These are phyloP conservation scores for Phytopythium kandeliae DNA, from an alignment of 352 stramenopile genomes.

Conservation along the genomic window DNA sequence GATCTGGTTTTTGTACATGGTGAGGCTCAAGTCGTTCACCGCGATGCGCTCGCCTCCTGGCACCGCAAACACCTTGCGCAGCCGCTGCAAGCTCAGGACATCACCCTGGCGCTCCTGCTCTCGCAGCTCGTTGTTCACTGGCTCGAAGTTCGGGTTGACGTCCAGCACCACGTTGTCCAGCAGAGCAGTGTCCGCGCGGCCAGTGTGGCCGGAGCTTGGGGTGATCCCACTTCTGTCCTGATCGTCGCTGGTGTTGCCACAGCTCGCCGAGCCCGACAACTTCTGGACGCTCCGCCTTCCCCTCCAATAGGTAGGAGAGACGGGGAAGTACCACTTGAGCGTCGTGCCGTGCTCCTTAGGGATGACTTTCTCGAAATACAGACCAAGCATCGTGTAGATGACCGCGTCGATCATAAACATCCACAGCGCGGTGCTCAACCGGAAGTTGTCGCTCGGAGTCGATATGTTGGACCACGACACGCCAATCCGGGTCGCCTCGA, in stretches of 20 bases:
- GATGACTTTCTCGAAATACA: conserved; percentile 90
- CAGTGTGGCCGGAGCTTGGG: not conserved
- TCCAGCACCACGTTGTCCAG: conserved; percentile 27
- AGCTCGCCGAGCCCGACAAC: not conserved
- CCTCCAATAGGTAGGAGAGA: conserved; percentile 44
- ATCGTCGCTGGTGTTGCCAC: not conserved
- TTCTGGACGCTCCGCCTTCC: not conserved
- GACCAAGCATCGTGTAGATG: conserved; percentile 85
- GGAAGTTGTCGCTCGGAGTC: conserved; percentile 39
- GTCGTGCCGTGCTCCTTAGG: conserved; percentile 87
- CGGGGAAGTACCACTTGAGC: conserved; percentile 89
- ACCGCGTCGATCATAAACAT: conserved; percentile 85
- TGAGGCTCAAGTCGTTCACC: conserved; percentile 74
- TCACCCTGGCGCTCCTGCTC: conserved; percentile 33
- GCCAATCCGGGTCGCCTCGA: conserved; percentile 39
- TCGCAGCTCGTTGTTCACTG: conserved; percentile 27
- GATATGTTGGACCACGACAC: conserved; percentile 42
- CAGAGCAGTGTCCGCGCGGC: conserved; percentile 1
- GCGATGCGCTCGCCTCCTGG: conserved; percentile 74
- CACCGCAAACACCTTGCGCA: conserved; percentile 68
- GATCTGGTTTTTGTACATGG: conserved; percentile 91
- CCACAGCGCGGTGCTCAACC: conserved; percentile 40
- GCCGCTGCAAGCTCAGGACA: conserved; percentile 30
- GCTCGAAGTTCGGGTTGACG: conserved; percentile 35
- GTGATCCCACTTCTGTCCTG: not conserved